Evolutionary conservation across 2,329 filamentous ascomycete species (phyloP).

Genomic region (Alternaria sp.): DNA sequence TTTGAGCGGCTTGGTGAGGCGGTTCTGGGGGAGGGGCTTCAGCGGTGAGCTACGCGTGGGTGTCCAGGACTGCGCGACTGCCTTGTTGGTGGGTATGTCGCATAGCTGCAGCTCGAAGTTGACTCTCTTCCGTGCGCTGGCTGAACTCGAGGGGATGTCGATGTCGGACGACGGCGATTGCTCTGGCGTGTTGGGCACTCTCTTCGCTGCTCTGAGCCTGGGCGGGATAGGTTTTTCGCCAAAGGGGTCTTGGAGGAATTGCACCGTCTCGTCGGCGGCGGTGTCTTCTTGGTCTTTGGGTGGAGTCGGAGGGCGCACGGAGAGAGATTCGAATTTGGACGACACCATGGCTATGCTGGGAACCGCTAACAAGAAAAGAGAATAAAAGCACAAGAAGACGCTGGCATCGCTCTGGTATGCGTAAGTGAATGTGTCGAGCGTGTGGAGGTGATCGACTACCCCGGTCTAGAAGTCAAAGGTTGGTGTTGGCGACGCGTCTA

Average conservation of each 20-base stretch:
- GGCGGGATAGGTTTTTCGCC: slow-evolving; percentile 38
- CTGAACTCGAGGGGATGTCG: slow-evolving; percentile 40
- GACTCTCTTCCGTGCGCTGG: slow-evolving; percentile 55
- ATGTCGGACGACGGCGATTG: slow-evolving; percentile 54
- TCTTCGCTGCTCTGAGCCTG: slow-evolving; percentile 29
- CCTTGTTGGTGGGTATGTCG: slow-evolving; percentile 59
- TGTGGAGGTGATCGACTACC: slow-evolving; percentile 21
- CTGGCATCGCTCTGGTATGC: slow-evolving; percentile 35
- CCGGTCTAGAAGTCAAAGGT: slow-evolving; percentile 13
- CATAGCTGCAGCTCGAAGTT: slow-evolving; percentile 69
- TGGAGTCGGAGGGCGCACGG: slow-evolving; percentile 63
- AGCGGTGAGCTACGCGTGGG: slow-evolving; percentile 52
- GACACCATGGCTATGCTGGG: slow-evolving; percentile 50
- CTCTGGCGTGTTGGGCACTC: slow-evolving; percentile 46
- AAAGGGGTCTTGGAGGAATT: slow-evolving; percentile 53
- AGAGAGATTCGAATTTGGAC: slow-evolving; percentile 54
- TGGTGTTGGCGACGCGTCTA: slow-evolving; percentile 26
- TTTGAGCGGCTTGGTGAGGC: slow-evolving; percentile 64
- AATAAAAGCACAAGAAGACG: slow-evolving; percentile 20
- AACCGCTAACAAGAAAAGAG: slow-evolving; percentile 30
- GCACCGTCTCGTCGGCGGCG: slow-evolving; percentile 47
- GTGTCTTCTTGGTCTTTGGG: slow-evolving; percentile 55
- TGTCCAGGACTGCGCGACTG: slow-evolving; percentile 33
- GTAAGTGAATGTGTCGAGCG: slow-evolving; percentile 14
- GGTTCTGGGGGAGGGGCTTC: slow-evolving; percentile 56